Base-by-base conservation (phyloP, 495 filamentous ascomycete species). In the Hyaloscypha hepaticicola region DNA sequence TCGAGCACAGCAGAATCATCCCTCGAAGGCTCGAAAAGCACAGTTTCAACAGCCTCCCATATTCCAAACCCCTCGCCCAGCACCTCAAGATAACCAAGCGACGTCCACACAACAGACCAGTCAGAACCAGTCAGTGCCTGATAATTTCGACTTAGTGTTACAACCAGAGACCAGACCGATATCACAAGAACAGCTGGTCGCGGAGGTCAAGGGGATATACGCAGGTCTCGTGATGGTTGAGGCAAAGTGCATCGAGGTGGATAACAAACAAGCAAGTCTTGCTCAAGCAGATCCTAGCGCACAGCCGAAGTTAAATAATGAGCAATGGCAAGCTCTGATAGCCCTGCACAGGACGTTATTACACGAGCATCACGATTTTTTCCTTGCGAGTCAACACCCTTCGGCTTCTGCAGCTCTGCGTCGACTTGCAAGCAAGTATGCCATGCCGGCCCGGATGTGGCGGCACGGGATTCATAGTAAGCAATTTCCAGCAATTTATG, bases 391-490 rank as follows among this genome's bases (percentile, higher is more conserved):
- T 0, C 90, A 93, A 64, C 89, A 94, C 66, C 90, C 89, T 0
- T 83, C 83, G 0, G 88, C 90, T 0, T 86, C 78, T 53, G 78
- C 78, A 1, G 82, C 83, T 3, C 64, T 94, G 2, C 71, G 82
- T 59, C 73, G 78, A 6, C 67, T 93, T 1, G 85, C 90, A 0
- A 77, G 83, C 5, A 89, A 89, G 62, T 92, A 93, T 64, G 82
- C 82, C 1, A 93, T 96, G 89, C 90, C 91, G 0, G 88, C 88
- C 4, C 76, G 91, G 2, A 91, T 96, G 87, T 96, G 92, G 92
- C 80, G 88, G 16, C 87, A 94, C 70, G 91, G 87, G 0, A 94
- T 96, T 25, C 88, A 94, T 61, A 84, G 38, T 45, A 45, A 45
- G 38, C 19, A 16, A 45, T 45, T 33, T 12, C 0, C 31, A 33